Evolutionary conservation across 257 asterid species (phyloP), one percentile per base, ranked within the genome.

Genomic region (Solanum rostratum): DNA sequence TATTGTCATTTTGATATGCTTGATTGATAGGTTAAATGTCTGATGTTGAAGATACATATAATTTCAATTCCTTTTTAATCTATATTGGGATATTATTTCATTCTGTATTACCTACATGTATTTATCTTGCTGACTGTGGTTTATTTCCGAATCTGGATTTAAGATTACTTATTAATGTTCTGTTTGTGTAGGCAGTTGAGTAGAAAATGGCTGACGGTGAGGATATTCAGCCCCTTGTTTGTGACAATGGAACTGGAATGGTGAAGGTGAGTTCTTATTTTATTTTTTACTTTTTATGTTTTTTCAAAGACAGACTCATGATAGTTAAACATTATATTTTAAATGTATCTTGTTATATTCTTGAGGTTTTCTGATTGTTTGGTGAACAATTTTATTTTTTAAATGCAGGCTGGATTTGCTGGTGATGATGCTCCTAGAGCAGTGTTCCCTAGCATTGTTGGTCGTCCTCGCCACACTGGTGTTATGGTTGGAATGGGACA

Each of bases 401-500:
- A 7, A 16, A 12, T 80, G 19, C 53, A 88, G 92, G 92, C 92
- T 87, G 92, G 92, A 41, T 90, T 90, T 85, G 92, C 92, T 74
- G 92, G 92, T 79, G 91, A 90, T 82, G 92, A 90, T 85, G 92
- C 92, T 24, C 92, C 92, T 20, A 90, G 92, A 74, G 92, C 92
- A 22, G 92, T 90, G 29, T 88, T 90, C 69, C 92, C 92, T 37
- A 90, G 92, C 30, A 90, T 90, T 80, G 91, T 90, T 50, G 92
- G 92, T 46, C 91, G 92, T 6, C 92, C 92, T 30, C 84, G 92
- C 11, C 92, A 90, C 84, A 90, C 92, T 22, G 92, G 92, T 84
- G 91, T 90, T 37, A 90, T 90, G 91, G 92, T 90, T 81, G 92
- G 92, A 33, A 90, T 90, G 92, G 92, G 92, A 10, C 92, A 90